Evolutionary conservation across 306 rosid genomes (phyloP).

Genomic region (Cicer chorassanicum): DNA sequence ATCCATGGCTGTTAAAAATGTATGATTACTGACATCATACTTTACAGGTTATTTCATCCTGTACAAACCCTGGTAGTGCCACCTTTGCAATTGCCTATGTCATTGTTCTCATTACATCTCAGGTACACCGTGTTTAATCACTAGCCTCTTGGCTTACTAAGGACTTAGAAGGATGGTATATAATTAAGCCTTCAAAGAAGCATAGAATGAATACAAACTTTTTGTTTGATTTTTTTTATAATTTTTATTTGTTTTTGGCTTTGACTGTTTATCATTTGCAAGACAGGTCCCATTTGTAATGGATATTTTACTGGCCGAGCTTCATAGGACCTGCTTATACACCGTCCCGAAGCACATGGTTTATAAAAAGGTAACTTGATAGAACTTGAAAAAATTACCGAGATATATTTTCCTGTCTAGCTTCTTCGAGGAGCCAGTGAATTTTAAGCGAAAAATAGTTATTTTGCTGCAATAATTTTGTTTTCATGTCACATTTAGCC

Average conservation of each 20-base stretch:
- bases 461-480: constrained; percentile 19
- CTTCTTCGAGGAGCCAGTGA: constrained; percentile 29
- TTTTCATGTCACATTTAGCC: constrained; percentile 35
- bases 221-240: background rate
- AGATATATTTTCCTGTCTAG: constrained; percentile 34
- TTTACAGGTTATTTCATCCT: constrained; percentile 68
- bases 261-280: constrained; percentile 36
- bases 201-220: constrained; percentile 14
- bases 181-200: constrained; percentile 30
- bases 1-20: constrained; percentile 32
- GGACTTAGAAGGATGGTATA: constrained; percentile 12
- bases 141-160: constrained; percentile 4
- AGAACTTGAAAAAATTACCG: constrained; percentile 37
- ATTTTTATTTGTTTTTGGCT: constrained; percentile 35
- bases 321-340: constrained; percentile 79
- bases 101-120: constrained; percentile 78
- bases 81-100: constrained; percentile 74
- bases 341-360: constrained; percentile 84
- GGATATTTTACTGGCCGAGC: constrained; percentile 91
- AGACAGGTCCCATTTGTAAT: constrained; percentile 71
- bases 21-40: constrained; percentile 35
- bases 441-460: background rate
- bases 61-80: constrained; percentile 57
- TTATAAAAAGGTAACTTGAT: constrained; percentile 62
- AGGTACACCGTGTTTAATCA: constrained; percentile 63